Percentiles rank a stretch among this genome's conserved stretches.
Evolutionary conservation across 106 monocot species (phyloP).

Genomic region (Dendrobium catenatum): DNA sequence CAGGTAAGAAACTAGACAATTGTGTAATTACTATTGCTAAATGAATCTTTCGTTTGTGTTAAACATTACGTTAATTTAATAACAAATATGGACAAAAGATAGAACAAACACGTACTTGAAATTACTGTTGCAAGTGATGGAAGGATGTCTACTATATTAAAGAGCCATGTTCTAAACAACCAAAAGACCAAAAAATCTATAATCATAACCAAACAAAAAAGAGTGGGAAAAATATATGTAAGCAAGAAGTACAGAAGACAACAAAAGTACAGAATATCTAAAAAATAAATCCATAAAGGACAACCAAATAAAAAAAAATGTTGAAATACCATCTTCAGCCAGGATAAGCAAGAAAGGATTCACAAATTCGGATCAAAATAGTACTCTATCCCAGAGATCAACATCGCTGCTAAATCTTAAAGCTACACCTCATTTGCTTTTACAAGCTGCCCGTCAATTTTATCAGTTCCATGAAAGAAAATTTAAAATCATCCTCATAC

Average conservation of each 20-base stretch:
- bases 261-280: neutral
- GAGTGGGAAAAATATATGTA: no score
- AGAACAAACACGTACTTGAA: constrained; percentile 3
- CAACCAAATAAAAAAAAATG: neutral
- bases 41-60: neutral
- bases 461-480: no score
- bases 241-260: neutral
- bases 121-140: neutral
- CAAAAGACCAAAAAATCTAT: neutral
- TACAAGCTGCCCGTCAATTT: no score
- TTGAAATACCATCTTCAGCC: no score
- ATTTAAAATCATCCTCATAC: no score
- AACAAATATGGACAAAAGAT: neutral
- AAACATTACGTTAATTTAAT: neutral
- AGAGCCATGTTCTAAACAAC: neutral
- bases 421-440: no score
- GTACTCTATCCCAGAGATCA: no score
- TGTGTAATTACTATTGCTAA: neutral
- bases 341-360: no score
- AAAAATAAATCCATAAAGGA: neutral
- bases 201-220: no score
- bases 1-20: neutral
- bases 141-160: neutral
- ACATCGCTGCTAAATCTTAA: no score
- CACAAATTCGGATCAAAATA: no score